Evolutionary conservation across 2,329 filamentous ascomycete species (phyloP), one percentile per base, ranked within the genome.

Genomic region (Cytospora mali): DNA sequence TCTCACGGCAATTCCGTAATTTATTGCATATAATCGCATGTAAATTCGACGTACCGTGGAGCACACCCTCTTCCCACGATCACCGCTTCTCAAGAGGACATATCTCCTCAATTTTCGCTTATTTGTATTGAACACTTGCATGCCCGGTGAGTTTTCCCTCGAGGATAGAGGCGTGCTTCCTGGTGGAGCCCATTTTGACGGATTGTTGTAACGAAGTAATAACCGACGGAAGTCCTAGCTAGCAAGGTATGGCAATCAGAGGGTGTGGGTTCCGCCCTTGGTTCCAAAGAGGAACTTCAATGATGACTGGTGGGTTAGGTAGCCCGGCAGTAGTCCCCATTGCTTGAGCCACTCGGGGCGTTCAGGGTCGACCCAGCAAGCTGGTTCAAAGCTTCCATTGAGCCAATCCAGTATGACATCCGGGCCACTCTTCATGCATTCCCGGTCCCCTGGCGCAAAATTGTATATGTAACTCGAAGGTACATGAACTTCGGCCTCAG

Each of bases 1-100:
- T 25, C n/a, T 39, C 42, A 46, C 53, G 53, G 60, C 54, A 62
- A 53, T 53, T 53, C 35, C 48, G 46, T 52, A 48, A 53, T 46
- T 14, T 10, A 23, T 57, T 25, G 18, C 13, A 48, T 46, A 10
- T 46, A 23, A 10, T 21, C 42, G 18, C 13, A 48, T 46, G n/a
- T 46, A 23, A 10, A 11, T n/a, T 46, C n/a, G 42, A 46, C 42
- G 9, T 46, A n/a, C 10, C 42, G n/a, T 23, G 42, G 39, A 13
- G 13, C n/a, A 7, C 39, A 18, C 39, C 39, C 35, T 16, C 35
- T 16, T 16, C 39, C 39, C 39, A 18, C 10, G 9, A 10, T 10
- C n/a, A 23, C 42, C 42, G n/a, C 42, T 46, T 46, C 7, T 46
- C 10, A 11, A 46, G 42, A 13, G 7, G 2, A 10, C 42, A 21